These are phyloP conservation scores for Globisporangium paddicum DNA, from an alignment of 352 stramenopile species.

Conservation along the genomic window DNA sequence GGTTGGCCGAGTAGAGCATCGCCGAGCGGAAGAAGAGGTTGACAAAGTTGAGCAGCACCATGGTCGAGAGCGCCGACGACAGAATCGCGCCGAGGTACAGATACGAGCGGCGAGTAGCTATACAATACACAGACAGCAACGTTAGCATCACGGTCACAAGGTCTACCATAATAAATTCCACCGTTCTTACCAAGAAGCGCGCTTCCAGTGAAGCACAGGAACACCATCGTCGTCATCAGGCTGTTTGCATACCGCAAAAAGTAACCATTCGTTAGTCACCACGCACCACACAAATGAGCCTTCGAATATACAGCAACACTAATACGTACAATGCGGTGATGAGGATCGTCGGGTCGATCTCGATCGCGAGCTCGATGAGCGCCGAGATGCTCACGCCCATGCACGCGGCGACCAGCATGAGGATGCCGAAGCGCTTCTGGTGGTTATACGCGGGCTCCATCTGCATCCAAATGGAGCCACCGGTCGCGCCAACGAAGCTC, in stretches of 20 bases:
- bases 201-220: conserved; percentile 81
- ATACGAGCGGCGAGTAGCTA: conserved; percentile 71
- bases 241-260: conserved; percentile 17
- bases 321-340: conserved; percentile 63
- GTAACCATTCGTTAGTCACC: not conserved
- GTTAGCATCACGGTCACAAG: too few species aligned
- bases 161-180: too few species aligned
- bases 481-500: conserved; percentile 35
- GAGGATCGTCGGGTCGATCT: conserved; percentile 73
- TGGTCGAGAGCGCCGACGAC: conserved; percentile 52
- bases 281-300: not conserved
- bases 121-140: not conserved
- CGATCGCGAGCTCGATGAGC: conserved; percentile 68
- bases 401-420: conserved; percentile 59
- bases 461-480: conserved; percentile 59
- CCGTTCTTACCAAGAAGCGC: conserved; percentile 51
- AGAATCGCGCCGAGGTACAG: conserved; percentile 82
- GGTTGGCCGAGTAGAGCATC: conserved; percentile 46
- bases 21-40: conserved; percentile 65
- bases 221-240: conserved; percentile 75
- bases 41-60: conserved; percentile 44
- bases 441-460: conserved; percentile 49
- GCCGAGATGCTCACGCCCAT: conserved; percentile 70
- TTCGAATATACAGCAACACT: not conserved
- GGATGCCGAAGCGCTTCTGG: conserved; percentile 56